Conservation (phyloP, 768 basidiomycete species). For the Tylopilus sp. region DNA sequence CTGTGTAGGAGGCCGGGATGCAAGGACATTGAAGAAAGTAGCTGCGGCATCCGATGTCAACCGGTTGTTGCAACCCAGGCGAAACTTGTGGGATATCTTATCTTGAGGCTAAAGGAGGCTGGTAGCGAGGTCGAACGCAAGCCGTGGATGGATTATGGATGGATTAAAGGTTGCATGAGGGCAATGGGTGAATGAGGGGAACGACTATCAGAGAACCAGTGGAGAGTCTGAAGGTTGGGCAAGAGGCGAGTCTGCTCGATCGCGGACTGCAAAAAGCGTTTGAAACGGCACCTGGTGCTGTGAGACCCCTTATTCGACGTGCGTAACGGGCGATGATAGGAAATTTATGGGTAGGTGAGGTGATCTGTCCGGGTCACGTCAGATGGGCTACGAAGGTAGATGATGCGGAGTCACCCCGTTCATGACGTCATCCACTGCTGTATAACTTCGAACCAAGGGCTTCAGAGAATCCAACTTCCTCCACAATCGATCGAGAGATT, state of each 20-base stretch:
- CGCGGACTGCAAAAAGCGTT: constrained; percentile 4
- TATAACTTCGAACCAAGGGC: constrained; percentile 14
- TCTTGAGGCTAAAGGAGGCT: constrained; percentile 6
- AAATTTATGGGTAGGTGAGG: constrained; percentile 3
- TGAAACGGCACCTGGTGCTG: neutral
- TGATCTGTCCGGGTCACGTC: neutral
- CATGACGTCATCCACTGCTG: neutral
- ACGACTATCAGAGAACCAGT: neutral
- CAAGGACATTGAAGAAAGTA: constrained; percentile 1
- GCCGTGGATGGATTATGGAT: constrained; percentile 4
- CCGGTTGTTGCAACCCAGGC: neutral
- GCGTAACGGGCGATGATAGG: constrained; percentile 4
- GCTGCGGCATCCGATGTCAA: neutral
- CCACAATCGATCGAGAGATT: constrained; percentile 13
- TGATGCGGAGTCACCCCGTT: neutral
- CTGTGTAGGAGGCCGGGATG: neutral
- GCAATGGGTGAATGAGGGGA: neutral
- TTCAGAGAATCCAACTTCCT: constrained; percentile 2
- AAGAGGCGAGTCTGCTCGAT: constrained; percentile 3
- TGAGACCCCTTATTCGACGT: constrained; percentile 5
- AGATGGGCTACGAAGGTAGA: neutral
- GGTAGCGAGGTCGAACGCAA: constrained; percentile 7
- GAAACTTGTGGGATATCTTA: constrained; percentile 7
- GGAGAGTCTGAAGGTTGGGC: constrained; percentile 9
- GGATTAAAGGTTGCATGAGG: constrained; percentile 10